Evolutionary conservation across 1,284 basidiomycete species (phyloP).

Genomic region (Irpex rosettiformis): DNA sequence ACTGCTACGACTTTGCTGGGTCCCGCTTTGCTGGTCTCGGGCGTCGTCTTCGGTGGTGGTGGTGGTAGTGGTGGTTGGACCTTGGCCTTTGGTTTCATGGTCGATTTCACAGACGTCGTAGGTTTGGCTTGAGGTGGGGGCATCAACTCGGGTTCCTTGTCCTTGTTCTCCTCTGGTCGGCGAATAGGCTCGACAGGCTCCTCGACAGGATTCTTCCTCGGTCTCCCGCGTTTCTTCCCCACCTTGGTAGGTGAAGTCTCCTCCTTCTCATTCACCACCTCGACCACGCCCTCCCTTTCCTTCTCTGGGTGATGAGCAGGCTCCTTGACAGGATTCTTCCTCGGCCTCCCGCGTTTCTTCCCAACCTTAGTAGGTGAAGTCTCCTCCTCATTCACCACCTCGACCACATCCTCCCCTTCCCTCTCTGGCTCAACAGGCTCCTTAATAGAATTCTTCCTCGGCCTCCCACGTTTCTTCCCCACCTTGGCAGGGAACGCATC

Average conservation of each 20-base stretch:
- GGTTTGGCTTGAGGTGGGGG: too few relatives aligned
- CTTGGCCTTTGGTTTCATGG: constrained; percentile 14
- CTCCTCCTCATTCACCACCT: neutral
- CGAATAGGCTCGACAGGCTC: too few relatives aligned
- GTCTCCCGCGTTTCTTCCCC: constrained; percentile 5
- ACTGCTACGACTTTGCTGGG: neutral
- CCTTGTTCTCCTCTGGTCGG: too few relatives aligned
- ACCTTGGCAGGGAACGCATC: too few relatives aligned
- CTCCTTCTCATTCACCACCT: too few relatives aligned
- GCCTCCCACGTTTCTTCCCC: too few relatives aligned
- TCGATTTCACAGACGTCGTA: too few relatives aligned
- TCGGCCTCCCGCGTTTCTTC: constrained; percentile 6
- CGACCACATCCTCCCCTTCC: neutral
- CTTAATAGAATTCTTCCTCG: too few relatives aligned
- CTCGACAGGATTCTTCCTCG: constrained; percentile 1
- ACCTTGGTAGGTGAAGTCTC: neutral
- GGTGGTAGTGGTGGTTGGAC: neutral
- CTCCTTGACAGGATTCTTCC: neutral
- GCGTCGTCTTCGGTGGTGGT: neutral
- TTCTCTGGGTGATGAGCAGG: too few relatives aligned
- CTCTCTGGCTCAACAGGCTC: too few relatives aligned
- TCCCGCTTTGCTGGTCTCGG: neutral
- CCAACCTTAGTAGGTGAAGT: neutral
- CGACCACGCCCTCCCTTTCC: too few relatives aligned
- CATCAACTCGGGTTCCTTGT: neutral